Percentiles rank a stretch among this genome's conserved stretches.
Conservation (phyloP, 768 basidiomycete species). For the Amanita brunnescens region DNA sequence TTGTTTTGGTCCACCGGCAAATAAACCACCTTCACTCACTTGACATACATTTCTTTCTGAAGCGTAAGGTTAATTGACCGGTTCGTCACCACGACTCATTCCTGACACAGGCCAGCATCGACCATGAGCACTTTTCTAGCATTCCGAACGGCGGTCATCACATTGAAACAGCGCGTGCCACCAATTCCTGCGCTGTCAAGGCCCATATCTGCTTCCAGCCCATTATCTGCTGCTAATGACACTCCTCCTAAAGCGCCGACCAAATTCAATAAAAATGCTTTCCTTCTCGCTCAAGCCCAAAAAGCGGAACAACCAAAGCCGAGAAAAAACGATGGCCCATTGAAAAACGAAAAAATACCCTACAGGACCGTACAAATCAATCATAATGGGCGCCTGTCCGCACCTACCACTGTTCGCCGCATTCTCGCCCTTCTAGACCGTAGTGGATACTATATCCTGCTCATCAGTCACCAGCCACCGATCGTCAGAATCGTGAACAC, state of each 20-base stretch:
- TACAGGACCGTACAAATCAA: constrained; percentile 34
- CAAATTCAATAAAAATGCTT: constrained; percentile 4
- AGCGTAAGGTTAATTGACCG: neutral
- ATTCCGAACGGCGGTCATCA: constrained; percentile 20
- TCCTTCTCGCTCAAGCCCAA: neutral
- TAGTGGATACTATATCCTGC: constrained; percentile 40
- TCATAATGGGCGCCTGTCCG: constrained; percentile 23
- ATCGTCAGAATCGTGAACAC: constrained; percentile 53
- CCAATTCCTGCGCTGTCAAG: constrained; percentile 5
- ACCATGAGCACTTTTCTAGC: constrained; percentile 24
- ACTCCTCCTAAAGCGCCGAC: neutral
- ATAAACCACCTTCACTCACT: neutral
- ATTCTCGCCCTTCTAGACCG: constrained; percentile 39
- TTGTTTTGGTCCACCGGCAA: neutral
- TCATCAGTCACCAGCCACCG: constrained; percentile 44
- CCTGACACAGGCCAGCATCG: no score
- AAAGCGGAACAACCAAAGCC: neutral
- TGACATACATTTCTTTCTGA: neutral
- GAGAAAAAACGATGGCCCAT: constrained; percentile 17
- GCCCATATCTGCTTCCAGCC: constrained; percentile 15
- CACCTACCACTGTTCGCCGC: constrained; percentile 24
- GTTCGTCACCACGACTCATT: neutral
- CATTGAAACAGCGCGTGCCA: constrained; percentile 9
- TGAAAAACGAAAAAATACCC: constrained; percentile 29
- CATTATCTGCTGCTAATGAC: constrained; percentile 13